These are phyloP conservation scores for Coemansia sp. DNA, from an alignment of 192 early-diverging fungal genomes.

Conservation along the genomic window DNA sequence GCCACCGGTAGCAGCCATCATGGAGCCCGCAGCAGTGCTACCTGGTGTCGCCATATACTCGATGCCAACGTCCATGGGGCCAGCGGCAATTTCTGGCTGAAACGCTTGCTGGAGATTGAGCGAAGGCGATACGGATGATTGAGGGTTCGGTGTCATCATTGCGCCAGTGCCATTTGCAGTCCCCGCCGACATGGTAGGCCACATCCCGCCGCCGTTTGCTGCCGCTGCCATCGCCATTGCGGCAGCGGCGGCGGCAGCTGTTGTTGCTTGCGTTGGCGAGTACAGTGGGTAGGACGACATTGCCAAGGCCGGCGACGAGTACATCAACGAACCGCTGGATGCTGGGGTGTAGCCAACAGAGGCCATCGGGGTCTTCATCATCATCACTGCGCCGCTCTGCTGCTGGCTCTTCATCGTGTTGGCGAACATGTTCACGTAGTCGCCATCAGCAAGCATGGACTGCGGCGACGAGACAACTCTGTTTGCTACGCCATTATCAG, in stretches of 20 bases:
- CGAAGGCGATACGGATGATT: background rate
- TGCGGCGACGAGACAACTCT: constrained; percentile 7
- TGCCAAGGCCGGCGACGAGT: constrained; percentile 29
- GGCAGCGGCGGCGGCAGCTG: background rate
- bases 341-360: background rate
- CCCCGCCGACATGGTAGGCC: background rate
- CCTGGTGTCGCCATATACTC: background rate
- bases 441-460: background rate
- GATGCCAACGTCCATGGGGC: background rate
- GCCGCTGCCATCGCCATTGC: background rate
- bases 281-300: constrained; percentile 13
- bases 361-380: background rate
- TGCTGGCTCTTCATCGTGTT: background rate
- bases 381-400: background rate
- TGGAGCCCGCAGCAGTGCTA: background rate
- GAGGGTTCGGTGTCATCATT: background rate
- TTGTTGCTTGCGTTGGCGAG: background rate
- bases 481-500: background rate
- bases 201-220: background rate
- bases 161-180: background rate
- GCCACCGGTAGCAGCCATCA: background rate
- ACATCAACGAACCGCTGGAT: constrained; percentile 7
- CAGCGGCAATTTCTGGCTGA: background rate
- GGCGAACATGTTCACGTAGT: background rate
- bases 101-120: constrained; percentile 8